phyloP scores from a whole-genome alignment of 352 stramenopile genomes.

The Pythium chondricola region DNA sequence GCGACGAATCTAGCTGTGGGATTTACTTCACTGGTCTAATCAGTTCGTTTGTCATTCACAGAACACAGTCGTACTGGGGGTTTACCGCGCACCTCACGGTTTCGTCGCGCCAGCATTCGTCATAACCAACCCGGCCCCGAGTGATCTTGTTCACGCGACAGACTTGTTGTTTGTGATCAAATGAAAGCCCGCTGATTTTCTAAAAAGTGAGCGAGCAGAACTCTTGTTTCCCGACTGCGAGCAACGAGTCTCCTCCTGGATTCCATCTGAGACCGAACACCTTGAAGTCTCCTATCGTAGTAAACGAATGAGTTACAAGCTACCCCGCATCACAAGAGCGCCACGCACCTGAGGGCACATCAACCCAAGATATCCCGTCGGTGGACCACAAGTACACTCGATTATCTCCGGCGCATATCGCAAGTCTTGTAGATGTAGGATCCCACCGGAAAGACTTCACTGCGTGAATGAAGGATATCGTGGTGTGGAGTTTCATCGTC shows the following conservation, averaged over 20 bases:
- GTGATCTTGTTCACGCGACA: slow-evolving; percentile 48
- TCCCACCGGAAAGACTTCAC: slow-evolving; percentile 67
- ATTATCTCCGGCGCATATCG: slow-evolving; percentile 50
- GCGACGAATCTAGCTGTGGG: not conserved
- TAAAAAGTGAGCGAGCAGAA: slow-evolving; percentile 64
- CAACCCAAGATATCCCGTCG: slow-evolving; percentile 63
- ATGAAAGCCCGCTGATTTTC: slow-evolving; percentile 13
- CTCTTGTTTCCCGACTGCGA: slow-evolving; percentile 53
- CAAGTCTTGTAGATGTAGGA: slow-evolving; percentile 34
- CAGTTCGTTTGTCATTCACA: slow-evolving; percentile 10
- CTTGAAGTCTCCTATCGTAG: slow-evolving; percentile 72
- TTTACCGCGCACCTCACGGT: slow-evolving; percentile 39
- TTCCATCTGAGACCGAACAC: slow-evolving; percentile 62
- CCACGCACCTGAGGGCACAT: slow-evolving; percentile 42
- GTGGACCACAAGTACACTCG: slow-evolving; percentile 68
- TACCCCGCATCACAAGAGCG: not conserved
- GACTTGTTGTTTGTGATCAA: slow-evolving; percentile 71
- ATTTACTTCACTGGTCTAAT: not conserved
- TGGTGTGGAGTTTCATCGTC: slow-evolving; percentile 57
- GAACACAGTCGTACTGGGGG: slow-evolving; percentile 47
- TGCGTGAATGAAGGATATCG: slow-evolving; percentile 56
- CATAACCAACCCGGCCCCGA: slow-evolving; percentile 53
- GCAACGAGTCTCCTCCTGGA: slow-evolving; percentile 36
- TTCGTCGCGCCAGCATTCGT: slow-evolving; percentile 45
- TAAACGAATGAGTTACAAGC: not conserved